A percentile compares a stretch with the other conserved stretches of the same genome.
Conservation (phyloP, 1,284 basidiomycete genomes). For the Schizophyllum amplum region DNA sequence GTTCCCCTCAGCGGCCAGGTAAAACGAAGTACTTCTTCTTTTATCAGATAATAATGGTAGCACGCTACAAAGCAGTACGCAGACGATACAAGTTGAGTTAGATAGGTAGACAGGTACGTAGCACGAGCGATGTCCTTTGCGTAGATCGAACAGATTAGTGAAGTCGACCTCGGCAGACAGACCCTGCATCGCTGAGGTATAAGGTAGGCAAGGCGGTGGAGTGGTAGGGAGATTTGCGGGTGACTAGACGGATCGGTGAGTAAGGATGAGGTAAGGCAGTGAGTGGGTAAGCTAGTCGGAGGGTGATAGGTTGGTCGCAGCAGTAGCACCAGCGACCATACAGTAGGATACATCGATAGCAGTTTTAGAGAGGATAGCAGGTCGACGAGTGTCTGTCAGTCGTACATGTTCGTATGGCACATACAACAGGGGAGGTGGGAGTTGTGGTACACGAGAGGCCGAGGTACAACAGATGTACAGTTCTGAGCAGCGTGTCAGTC, state of each 20-base stretch:
- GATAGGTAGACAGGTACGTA: background rate
- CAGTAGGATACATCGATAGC: background rate
- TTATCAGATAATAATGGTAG: no score
- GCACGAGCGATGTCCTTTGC: background rate
- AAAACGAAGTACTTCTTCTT: no score
- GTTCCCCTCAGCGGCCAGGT: no score
- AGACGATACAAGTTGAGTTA: background rate
- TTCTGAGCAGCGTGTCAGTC: background rate
- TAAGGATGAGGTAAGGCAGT: background rate
- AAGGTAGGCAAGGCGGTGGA: background rate
- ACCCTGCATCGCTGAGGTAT: background rate
- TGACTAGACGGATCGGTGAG: background rate
- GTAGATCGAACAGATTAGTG: background rate
- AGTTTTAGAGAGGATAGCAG: background rate
- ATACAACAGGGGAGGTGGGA: background rate
- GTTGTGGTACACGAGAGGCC: background rate
- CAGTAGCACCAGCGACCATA: no score
- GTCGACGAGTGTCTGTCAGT: background rate
- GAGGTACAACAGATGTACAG: background rate
- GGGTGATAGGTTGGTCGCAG: background rate
- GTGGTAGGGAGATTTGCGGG: background rate
- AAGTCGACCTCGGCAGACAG: background rate
- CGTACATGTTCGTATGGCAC: background rate
- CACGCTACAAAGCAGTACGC: background rate
- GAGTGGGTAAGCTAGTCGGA: background rate